Evolutionary conservation across 495 filamentous ascomycete species (phyloP).

Genomic region (Annulohypoxylon maeteangense): DNA sequence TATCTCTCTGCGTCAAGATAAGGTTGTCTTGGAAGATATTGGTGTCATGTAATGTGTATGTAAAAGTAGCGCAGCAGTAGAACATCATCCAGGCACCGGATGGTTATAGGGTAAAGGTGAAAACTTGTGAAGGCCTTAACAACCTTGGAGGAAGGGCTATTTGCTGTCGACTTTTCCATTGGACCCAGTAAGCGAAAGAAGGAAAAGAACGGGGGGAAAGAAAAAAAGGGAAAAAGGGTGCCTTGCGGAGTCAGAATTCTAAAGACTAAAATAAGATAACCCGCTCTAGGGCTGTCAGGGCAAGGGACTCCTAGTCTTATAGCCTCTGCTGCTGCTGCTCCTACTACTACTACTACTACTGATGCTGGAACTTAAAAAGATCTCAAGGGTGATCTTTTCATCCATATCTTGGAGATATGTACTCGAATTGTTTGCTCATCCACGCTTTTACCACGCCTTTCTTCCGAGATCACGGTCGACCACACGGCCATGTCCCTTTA

Average conservation of each 20-base stretch:
- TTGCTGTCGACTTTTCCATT: constrained; percentile 31
- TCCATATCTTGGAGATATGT: constrained; percentile 21
- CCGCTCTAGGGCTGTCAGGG: constrained; percentile 39
- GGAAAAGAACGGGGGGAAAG: not conserved
- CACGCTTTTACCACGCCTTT: not conserved
- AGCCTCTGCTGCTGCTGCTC: not conserved
- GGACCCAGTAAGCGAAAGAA: constrained; percentile 39
- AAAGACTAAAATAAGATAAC: constrained; percentile 45
- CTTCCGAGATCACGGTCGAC: not conserved
- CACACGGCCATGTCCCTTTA: not conserved
- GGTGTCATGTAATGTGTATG: too few relatives aligned
- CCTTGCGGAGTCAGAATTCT: constrained; percentile 42
- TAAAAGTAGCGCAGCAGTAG: not conserved
- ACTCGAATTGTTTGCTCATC: constrained; percentile 2
- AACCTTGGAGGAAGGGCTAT: not conserved
- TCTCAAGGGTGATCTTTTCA: constrained; percentile 33
- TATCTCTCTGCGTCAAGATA: not conserved
- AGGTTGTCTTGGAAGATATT: not conserved
- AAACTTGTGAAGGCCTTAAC: not conserved
- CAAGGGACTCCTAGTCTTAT: constrained; percentile 29
- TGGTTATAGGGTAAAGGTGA: not conserved
- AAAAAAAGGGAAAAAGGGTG: constrained; percentile 22
- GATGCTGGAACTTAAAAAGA: constrained; percentile 10
- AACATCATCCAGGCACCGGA: not conserved
- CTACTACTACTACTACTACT: not conserved